Conservation (phyloP, 495 filamentous ascomycete genomes). For the Paragyromitra xinjiangensis region DNA sequence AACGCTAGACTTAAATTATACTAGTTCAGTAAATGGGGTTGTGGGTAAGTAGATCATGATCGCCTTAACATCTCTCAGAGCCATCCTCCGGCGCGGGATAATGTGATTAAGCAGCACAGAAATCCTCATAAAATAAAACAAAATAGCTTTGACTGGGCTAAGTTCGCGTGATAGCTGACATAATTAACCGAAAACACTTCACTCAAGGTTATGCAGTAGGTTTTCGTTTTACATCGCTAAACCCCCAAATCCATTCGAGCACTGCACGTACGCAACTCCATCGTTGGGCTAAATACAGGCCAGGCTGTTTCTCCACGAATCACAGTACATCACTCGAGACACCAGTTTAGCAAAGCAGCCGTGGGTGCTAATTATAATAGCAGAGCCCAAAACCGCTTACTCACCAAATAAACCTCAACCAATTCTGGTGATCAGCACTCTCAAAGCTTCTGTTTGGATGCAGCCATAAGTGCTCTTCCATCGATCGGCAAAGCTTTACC, state of each 20-base stretch:
- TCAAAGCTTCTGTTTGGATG: no score
- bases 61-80: neutral
- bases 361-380: no score
- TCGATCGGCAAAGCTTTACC: neutral
- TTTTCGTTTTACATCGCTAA: neutral
- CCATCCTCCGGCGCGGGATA: neutral
- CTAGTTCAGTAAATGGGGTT: neutral
- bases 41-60: conserved; percentile 4
- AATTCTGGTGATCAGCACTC: no score
- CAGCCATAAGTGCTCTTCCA: neutral
- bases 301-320: neutral
- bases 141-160: neutral
- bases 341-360: neutral
- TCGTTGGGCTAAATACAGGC: neutral
- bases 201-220: neutral
- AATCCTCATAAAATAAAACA: no score
- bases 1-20: neutral
- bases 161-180: neutral
- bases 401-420: no score
- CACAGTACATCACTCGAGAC: conserved; percentile 3
- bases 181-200: neutral
- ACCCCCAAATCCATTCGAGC: neutral
- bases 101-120: neutral
- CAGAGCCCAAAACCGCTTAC: no score
- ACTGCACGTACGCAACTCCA: neutral